Evolutionary conservation across 345 rosid genomes (phyloP), one percentile per base, ranked within the genome.

Genomic region (Mallotus nudiflorus): DNA sequence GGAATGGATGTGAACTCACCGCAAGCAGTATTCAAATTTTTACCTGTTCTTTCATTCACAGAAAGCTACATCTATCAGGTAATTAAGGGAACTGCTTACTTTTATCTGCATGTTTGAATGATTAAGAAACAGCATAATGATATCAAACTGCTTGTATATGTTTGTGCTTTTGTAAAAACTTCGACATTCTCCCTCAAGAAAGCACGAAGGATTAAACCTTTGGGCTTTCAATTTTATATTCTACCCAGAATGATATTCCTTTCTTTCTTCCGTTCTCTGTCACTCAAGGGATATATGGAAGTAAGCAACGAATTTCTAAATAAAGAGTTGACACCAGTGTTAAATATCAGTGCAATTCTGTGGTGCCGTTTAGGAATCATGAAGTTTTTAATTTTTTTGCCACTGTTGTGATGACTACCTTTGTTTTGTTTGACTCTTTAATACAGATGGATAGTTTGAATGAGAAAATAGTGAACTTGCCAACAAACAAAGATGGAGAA

Each of bases 61-160:
- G 95, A 91, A 80, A 86, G 97, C 78, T 91, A 79, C 74, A 87
- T 91, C 69, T 91, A 91, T 83, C 93, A 89, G 97, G 98, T 94
- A 69, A 77, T 42, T n/a, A 66, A 54, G 57, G 39, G 35, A 28
- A 67, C 20, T 40, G 28, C 45, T 42, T 40, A 59, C 2, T 60
- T 45, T 57, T 46, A 44, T 54, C 35, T 45, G 60, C 42, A 4
- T 62, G 7, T 3, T 33, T 31, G 33, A 42, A 28, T 18, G 22
- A 27, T 16, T 29, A 22, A 31, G 33, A 54, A 8, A n/a, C 37
- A 44, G 56, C 6, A 18, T 22, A 46, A 50, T 54, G 9, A 31
- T 31, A 29, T 55, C 16, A 16, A 63, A 54, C 20, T 66, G 15
- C 29, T 67, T 39, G 12, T 77, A n/a, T 56, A 13, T 59, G 31